Evolutionary conservation across 2,329 filamentous ascomycete species (phyloP).

Genomic region (Colletotrichum sp.): DNA sequence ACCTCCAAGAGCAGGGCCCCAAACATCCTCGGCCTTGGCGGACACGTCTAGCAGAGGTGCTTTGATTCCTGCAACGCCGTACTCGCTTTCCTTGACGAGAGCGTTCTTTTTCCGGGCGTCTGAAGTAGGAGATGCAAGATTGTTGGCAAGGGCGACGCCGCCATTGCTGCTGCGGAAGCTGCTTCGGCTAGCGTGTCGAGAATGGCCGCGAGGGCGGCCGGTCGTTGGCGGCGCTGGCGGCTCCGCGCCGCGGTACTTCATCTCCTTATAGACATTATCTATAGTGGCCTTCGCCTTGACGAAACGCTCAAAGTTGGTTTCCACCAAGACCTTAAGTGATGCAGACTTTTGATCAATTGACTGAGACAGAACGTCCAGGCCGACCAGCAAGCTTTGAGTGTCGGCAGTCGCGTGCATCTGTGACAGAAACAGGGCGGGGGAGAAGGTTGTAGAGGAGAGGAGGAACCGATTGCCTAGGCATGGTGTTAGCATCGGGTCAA

Average conservation of each 20-base stretch:
- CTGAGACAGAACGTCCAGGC: conserved; percentile 83
- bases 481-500: conserved; percentile 8
- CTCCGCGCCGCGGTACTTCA: conserved; percentile 76
- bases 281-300: conserved; percentile 97
- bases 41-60: conserved; percentile 86
- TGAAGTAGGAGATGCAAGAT: conserved; percentile 35
- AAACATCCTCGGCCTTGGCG: conserved; percentile 94
- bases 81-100: conserved; percentile 89
- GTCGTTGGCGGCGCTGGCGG: conserved; percentile 43
- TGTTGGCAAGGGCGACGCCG: conserved; percentile 38
- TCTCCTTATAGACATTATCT: conserved; percentile 98
- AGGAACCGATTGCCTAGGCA: conserved; percentile 84
- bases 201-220: conserved; percentile 55
- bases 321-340: conserved; percentile 92
- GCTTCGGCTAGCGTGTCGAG: conserved; percentile 70
- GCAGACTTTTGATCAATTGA: conserved; percentile 99
- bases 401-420: conserved; percentile 89
- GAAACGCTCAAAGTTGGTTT: conserved; percentile 98
- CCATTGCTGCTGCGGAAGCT: conserved; percentile 63
- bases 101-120: conserved; percentile 85
- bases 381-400: conserved; percentile 79
- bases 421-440: conserved; percentile 87
- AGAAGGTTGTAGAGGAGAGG: conserved; percentile 94
- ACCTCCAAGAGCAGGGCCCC: conserved; percentile 92
- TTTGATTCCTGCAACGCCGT: conserved; percentile 88